These are phyloP conservation scores for Fusarium nodosum DNA, from an alignment of 2,329 filamentous ascomycete species.

Conservation along the genomic window DNA sequence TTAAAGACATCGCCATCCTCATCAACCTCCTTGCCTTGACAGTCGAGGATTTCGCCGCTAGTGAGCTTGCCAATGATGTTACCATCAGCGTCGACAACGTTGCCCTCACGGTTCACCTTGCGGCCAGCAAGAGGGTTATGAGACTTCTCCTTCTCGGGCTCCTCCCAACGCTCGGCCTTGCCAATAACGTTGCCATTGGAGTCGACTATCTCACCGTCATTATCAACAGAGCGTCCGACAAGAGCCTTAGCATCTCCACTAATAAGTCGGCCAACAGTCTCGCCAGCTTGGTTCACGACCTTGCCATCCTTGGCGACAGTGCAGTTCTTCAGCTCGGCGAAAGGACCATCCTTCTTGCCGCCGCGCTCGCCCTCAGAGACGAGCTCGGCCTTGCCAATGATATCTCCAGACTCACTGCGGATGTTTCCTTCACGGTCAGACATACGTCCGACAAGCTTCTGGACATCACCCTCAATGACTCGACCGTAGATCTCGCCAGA, in stretches of 20 bases:
- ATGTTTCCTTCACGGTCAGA: slow-evolving; percentile 79
- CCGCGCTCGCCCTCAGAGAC: slow-evolving; percentile 76
- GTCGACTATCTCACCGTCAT: slow-evolving; percentile 86
- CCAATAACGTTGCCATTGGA: slow-evolving; percentile 74
- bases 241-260: slow-evolving; percentile 80
- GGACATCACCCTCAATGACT: slow-evolving; percentile 75
- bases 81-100: slow-evolving; percentile 70
- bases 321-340: slow-evolving; percentile 74
- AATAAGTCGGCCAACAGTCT: slow-evolving; percentile 78
- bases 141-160: slow-evolving; percentile 66
- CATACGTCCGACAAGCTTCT: slow-evolving; percentile 75
- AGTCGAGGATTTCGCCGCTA: slow-evolving; percentile 74
- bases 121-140: slow-evolving; percentile 67
- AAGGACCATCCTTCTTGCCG: slow-evolving; percentile 74
- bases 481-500: slow-evolving; percentile 71
- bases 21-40: slow-evolving; percentile 77
- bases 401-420: slow-evolving; percentile 78
- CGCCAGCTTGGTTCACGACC: slow-evolving; percentile 74
- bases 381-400: slow-evolving; percentile 76
- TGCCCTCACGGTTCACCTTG: slow-evolving; percentile 70
- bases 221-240: slow-evolving; percentile 80
- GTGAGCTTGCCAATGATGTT: slow-evolving; percentile 76
- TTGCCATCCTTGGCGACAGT: slow-evolving; percentile 78
- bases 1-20: slow-evolving; percentile 79
- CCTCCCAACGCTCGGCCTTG: slow-evolving; percentile 71